Base-by-base conservation (phyloP, 805 yeast genomes). In the Yarrowia sp. region DNA sequence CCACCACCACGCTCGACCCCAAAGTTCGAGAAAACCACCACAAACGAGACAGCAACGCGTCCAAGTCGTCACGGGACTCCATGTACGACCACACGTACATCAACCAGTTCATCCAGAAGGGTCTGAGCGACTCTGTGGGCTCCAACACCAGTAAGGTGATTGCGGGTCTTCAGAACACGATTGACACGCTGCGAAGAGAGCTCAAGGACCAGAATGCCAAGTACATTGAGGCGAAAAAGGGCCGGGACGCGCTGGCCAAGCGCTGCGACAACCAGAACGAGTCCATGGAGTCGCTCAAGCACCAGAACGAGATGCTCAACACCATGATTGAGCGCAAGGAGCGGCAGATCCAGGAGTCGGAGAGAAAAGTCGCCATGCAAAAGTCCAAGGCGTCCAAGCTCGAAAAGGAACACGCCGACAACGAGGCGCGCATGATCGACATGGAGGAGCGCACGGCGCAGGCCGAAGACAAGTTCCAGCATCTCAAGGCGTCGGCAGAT, bases 271-370 rank as follows among this genome's bases (percentile, higher is more conserved):
- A 69, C 45, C 56, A 70, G 41, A 75, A 69, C 36, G 52, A 70
- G 15, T 69, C 72, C 8, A 49, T 70, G 45, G 72, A 71, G 49
- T 69, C 88, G 70, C 81, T 89, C 46, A 89, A 89, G 76, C 93
- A 89, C 76, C 94, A 91, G 74, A 88, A 88, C 73, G 92, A 90
- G 71, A 88, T 88, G 80, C 81, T 89, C 52, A 88, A 85, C 73
- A 86, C 92, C 0, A 79, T 90, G 71, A 78, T 91, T 70, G 86
- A 84, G 71, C 80, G 96, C 66, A 89, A 90, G 73, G 92, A 89
- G 73, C 82, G 93, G 65, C 81, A 91, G 67, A 84, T 90, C 35
- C 74, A 80, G 40, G 94, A 89, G 72, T 78, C 90, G 73, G 97
- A 91, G 75, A 80, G 78, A 49, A 86, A 86, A 72, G 77, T 84